Base-by-base conservation (phyloP, 495 filamentous ascomycete species). In the Daldinia concentrica region DNA sequence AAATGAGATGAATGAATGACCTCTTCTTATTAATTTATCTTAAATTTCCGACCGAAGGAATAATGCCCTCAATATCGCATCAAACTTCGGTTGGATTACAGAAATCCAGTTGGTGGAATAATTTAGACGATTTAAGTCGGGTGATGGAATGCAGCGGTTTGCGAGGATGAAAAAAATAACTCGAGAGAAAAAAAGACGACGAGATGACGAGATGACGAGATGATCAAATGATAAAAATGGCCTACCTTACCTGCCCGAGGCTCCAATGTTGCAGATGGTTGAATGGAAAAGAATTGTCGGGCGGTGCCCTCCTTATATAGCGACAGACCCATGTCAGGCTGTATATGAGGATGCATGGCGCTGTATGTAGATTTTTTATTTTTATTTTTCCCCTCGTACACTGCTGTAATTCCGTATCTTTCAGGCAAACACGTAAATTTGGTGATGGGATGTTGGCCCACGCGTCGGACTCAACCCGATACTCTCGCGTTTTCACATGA, bases 401-500 rank as follows among this genome's bases (percentile, higher is more conserved):
- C 7, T 52, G 66, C 24, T 50, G 54, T 61, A 32, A 57, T 27
- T 52, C 66, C 39, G 50, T 62, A 72, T 72, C 30, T 62, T 72
- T 61, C 70, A 76, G 76, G 74, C 76, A 78, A 77, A 76, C 76
- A 76, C 76, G 76, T 60, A 61, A 63, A 62, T 63, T 60, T 76
- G 73, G 71, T 29, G 76, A 78, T 78, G 64, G 64, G 74, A 64
- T 71, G 76, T 72, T 70, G 68, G 74, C 57, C 71, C 74, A 72
- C 76, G 76, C 76, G 76, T 78, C 71, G 54, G 56, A 43, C 26
- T 30, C 19, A 63, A 74, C 76, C 34, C 59, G 74, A 78, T 72
- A 78, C n/a, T 61, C 32, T n/a, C 76, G 59, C 76, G 74, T 22
- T 60, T 37, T 76, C 76, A 78, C 76, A 75, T 78, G 76, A 78